These are phyloP conservation scores for Orbilia oligospora DNA, from an alignment of 2,329 filamentous ascomycete species.

Conservation along the genomic window DNA sequence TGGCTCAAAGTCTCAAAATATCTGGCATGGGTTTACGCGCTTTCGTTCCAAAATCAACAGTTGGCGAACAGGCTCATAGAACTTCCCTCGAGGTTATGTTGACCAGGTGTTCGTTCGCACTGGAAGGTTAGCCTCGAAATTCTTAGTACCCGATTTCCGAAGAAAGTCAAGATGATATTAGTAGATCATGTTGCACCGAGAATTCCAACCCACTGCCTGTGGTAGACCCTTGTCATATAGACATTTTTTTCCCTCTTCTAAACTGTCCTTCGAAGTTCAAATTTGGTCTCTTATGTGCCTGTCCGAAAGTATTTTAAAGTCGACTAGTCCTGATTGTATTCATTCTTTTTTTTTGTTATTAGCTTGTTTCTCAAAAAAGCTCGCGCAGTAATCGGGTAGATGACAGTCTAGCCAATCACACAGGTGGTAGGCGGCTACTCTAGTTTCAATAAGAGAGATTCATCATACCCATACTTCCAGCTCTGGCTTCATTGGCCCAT, in stretches of 20 bases:
- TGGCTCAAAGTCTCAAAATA: neutral
- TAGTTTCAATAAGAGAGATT: slow-evolving; percentile 50
- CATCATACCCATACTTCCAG: slow-evolving; percentile 14
- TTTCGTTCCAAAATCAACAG: slow-evolving; percentile 11
- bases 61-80: neutral
- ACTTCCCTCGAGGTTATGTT: neutral
- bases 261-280: too few relatives aligned
- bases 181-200: too few relatives aligned
- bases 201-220: too few relatives aligned
- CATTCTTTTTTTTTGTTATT: neutral
- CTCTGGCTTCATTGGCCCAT: slow-evolving; percentile 31
- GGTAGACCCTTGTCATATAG: too few relatives aligned
- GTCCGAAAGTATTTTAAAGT: too few relatives aligned
- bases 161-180: too few relatives aligned
- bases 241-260: too few relatives aligned
- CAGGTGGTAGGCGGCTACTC: slow-evolving; percentile 36
- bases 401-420: slow-evolving; percentile 35
- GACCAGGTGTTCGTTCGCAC: too few relatives aligned
- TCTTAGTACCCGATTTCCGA: too few relatives aligned
- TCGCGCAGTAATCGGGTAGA: slow-evolving; percentile 24
- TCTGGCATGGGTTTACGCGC: slow-evolving; percentile 46
- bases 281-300: too few relatives aligned
- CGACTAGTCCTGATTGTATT: neutral
- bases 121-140: too few relatives aligned
- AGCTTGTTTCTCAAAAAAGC: neutral